Evolutionary conservation across 768 basidiomycete species (phyloP), one percentile per base, ranked within the genome.

Genomic region (Cubamyces sp.): DNA sequence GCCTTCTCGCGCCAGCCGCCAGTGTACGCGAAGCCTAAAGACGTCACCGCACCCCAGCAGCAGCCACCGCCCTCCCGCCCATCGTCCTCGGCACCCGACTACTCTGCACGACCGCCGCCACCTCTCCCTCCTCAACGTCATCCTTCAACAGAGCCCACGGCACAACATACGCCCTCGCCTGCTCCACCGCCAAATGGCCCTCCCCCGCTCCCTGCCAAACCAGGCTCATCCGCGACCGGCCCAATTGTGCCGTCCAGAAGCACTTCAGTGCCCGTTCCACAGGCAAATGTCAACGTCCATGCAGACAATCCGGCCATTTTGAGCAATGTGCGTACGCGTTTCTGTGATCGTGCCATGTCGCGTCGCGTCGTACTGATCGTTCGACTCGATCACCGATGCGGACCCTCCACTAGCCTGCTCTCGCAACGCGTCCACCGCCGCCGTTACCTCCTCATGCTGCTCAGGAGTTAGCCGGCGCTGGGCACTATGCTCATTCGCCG

Each of bases 1-100:
- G 81, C 88, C 57, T 98, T 98, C 76, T 96, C 93, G 21, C 80
- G 80, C 30, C 83, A 87, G 48, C 96, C 96, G 45, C 96, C 96
- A 7, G 86, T 98, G 16, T 97, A 95, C 72, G 87, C 96, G 34
- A 94, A 90, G 74, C 88, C 92, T 16, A 82, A 78, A 68, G 64
- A 70, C 69, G 57, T 48, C 64, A 37, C 60, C 49, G 18, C 57
- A 45, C 23, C 64, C 45, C 57, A 52, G 57, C 57, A 52, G 57
- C 39, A 54, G 46, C 51, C 64, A 23, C 59, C 39, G 25, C 48
- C 67, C 15, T 39, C 60, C 12, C 61, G 61, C 9, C 45, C 69
- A 18, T 57, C 66, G 1, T 58, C 68, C 12, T 54, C 57, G 42
- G 48, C 65, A 28, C 39, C 53, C 54, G 65, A 70, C 61, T 70